These are phyloP conservation scores for Fusarium coffeatum DNA, from an alignment of 2,329 filamentous ascomycete genomes.

Conservation along the genomic window DNA sequence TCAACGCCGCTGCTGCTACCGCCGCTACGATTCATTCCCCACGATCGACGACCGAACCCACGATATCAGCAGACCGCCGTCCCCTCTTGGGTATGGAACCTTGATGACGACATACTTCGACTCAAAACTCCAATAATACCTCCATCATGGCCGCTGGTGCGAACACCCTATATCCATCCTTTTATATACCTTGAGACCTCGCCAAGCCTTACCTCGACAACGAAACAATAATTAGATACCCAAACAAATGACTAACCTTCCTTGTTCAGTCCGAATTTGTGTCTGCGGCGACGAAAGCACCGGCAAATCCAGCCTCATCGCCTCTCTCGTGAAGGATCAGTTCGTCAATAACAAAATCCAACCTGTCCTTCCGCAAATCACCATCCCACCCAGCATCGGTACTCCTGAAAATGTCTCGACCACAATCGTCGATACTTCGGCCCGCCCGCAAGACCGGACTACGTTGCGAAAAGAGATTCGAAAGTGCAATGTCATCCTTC, in stretches of 20 bases:
- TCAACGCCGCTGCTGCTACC: neutral
- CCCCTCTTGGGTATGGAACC: slow-evolving; percentile 36
- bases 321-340: slow-evolving; percentile 94
- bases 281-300: slow-evolving; percentile 96
- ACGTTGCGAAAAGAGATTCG: slow-evolving; percentile 93
- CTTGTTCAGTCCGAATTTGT: slow-evolving; percentile 79
- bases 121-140: slow-evolving; percentile 27
- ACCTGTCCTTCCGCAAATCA: slow-evolving; percentile 92
- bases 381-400: slow-evolving; percentile 90
- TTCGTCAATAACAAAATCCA: slow-evolving; percentile 98
- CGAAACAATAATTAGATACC: neutral
- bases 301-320: slow-evolving; percentile 94
- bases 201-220: slow-evolving; percentile 1
- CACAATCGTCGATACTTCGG: slow-evolving; percentile 96
- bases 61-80: slow-evolving; percentile 25
- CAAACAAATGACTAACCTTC: slow-evolving; percentile 33
- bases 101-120: slow-evolving; percentile 34
- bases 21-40: slow-evolving; percentile 17
- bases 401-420: slow-evolving; percentile 97
- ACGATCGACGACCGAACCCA: slow-evolving; percentile 17
- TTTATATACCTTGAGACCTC: slow-evolving; percentile 3
- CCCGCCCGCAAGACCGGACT: slow-evolving; percentile 90
- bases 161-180: slow-evolving; percentile 17
- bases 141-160: slow-evolving; percentile 46
- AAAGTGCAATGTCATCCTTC: slow-evolving; percentile 94